Evolutionary conservation across 768 basidiomycete species (phyloP), one percentile per base, ranked within the genome.

Genomic region (Hygrophoropsis aurantiaca): DNA sequence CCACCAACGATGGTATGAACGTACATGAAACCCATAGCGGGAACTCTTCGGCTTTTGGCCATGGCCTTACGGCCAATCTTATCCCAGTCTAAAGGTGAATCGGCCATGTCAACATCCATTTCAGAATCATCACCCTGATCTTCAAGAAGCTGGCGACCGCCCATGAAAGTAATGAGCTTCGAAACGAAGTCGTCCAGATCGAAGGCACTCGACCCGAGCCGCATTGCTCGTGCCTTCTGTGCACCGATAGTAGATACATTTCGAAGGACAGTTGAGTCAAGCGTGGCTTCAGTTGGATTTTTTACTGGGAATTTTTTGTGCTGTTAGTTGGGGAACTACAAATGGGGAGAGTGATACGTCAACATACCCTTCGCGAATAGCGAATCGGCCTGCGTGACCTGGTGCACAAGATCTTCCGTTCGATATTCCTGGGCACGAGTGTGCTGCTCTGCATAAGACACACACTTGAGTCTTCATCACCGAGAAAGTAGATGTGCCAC

Each of bases 181-280:
- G 80, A 67, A 44, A 99, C 73, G 56, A 94, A 97, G 46, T 97
- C 94, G 54, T 95, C 92, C 33, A 89, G 72, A 59, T 99, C 95
- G 59, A 98, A 99, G 11, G 86, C 83, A 45, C 90, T 88, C 0
- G 81, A 81, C 44, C 90, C 91, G 0, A 90, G 82, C 64, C 90
- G 93, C 82, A 95, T 85, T 24, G 84, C 84, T 24, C 90, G 87
- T n/a, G 94, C 94, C 61, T 94, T 87, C 55, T 85, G 84, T 2
- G 90, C 85, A 36, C 87, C 82, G 56, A 91, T 80, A 50, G 81
- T 85, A 3, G 90, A 85, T 10, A 87, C 82, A 60, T 82, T 80
- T 2, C 88, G 67, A 21, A 98, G 79, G 19, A 94, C 77, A 34
- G 79, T 75, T 0, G 95, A 93, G 65, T 98, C 97, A 10, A 97